phyloP scores from a whole-genome alignment of 2,329 filamentous ascomycete species.

The Xylariaceae sp. region DNA sequence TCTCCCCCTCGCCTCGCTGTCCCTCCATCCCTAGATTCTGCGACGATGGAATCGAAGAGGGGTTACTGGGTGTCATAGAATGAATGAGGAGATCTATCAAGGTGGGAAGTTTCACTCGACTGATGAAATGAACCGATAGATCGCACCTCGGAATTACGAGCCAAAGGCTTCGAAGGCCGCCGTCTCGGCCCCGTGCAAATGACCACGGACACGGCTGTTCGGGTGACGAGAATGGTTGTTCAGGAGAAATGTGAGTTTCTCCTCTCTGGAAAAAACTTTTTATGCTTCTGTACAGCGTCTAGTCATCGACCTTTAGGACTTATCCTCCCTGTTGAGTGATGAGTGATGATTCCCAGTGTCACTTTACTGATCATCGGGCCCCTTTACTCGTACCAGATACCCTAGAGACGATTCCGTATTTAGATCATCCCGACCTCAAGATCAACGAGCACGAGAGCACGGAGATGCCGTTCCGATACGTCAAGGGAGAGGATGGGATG shows the following conservation, averaged over 20 bases:
- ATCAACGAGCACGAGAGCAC: slow-evolving; percentile 91
- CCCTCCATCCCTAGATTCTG: too few species aligned
- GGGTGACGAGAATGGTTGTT: slow-evolving; percentile 85
- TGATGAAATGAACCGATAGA: too few species aligned
- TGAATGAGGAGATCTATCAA: too few species aligned
- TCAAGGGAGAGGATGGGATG: slow-evolving; percentile 67
- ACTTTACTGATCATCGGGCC: too few species aligned
- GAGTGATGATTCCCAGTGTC: too few species aligned
- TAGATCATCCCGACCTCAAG: slow-evolving; percentile 85
- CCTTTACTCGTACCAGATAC: slow-evolving; percentile 32
- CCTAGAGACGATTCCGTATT: slow-evolving; percentile 72
- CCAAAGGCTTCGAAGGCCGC: slow-evolving; percentile 86
- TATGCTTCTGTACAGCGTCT: too few species aligned
- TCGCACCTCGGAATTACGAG: slow-evolving; percentile 89
- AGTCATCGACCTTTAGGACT: too few species aligned
- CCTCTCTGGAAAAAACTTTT: too few species aligned
- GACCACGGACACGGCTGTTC: slow-evolving; percentile 96
- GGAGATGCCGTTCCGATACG: slow-evolving; percentile 97
- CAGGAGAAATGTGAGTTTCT: slow-evolving; percentile 67
- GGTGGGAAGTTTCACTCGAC: too few species aligned
- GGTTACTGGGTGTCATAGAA: too few species aligned
- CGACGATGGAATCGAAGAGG: too few species aligned
- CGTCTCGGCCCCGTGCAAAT: slow-evolving; percentile 90
- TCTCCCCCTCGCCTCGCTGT: not conserved
- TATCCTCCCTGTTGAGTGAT: too few species aligned